A percentile compares a stretch with the other conserved stretches of the same genome.
These are phyloP conservation scores for Nepenthes gracilis DNA, from an alignment of 148 eudicot genomes.

Conservation along the genomic window DNA sequence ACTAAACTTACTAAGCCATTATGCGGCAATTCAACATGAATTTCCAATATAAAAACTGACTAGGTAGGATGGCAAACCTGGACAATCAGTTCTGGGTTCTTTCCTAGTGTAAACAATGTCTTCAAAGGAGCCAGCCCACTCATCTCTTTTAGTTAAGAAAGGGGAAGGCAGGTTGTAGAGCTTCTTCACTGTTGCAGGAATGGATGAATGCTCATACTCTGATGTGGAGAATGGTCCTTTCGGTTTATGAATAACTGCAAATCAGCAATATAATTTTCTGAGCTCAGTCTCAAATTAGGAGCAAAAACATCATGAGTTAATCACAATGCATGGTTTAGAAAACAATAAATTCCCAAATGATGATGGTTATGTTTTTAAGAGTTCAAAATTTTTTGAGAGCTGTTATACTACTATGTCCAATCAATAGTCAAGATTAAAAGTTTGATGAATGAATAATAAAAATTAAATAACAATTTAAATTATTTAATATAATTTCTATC, in stretches of 20 bases:
- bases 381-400: too few relatives aligned
- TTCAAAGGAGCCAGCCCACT: slow-evolving; percentile 84
- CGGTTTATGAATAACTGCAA: slow-evolving; percentile 78
- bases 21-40: background rate
- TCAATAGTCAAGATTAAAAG: too few relatives aligned
- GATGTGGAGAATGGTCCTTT: slow-evolving; percentile 67
- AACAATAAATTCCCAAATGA: too few relatives aligned
- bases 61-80: slow-evolving; percentile 19
- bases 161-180: slow-evolving; percentile 52
- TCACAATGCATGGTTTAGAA: too few relatives aligned
- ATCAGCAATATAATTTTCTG: too few relatives aligned
- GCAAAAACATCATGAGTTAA: background rate
- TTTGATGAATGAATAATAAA: too few relatives aligned
- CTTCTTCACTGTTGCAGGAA: slow-evolving; percentile 68
- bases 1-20: background rate
- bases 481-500: too few relatives aligned
- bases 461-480: too few relatives aligned
- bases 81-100: slow-evolving; percentile 73
- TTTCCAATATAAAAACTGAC: background rate
- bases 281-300: background rate
- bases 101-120: slow-evolving; percentile 30
- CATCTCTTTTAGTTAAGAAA: slow-evolving; percentile 63
- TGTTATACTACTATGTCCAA: too few relatives aligned
- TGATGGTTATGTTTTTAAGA: too few relatives aligned
- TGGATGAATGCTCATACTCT: slow-evolving; percentile 77